phyloP scores from a whole-genome alignment of 2,329 filamentous ascomycete genomes.

The Hymenoscyphus fraxineus region DNA sequence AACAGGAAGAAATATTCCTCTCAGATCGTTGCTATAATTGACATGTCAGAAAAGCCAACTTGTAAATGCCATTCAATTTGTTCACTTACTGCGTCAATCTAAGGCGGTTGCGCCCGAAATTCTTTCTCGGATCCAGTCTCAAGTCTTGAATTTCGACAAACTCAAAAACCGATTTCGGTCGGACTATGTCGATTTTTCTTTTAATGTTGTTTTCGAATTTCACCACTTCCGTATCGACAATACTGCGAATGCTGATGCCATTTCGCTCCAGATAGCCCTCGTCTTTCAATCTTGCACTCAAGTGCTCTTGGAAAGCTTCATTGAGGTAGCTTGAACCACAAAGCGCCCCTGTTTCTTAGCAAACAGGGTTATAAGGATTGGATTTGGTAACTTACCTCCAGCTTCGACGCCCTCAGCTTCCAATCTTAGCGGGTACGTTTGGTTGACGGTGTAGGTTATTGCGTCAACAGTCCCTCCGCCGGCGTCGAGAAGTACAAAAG shows the following conservation, averaged over 20 bases:
- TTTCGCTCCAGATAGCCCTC: slow-evolving; percentile 11
- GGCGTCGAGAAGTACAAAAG: slow-evolving; percentile 26
- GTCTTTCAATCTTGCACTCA: slow-evolving; percentile 14
- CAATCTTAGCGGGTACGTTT: slow-evolving; percentile 23
- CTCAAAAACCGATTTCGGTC: not conserved
- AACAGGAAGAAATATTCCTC: slow-evolving; percentile 10
- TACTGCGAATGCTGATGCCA: slow-evolving; percentile 10
- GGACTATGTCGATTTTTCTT: slow-evolving; percentile 9
- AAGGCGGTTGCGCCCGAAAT: slow-evolving; percentile 7
- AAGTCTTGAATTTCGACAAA: slow-evolving; percentile 5
- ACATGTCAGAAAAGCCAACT: not conserved
- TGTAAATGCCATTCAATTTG: not conserved
- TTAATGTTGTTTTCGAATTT: slow-evolving; percentile 19
- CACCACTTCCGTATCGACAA: slow-evolving; percentile 12
- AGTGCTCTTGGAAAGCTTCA: slow-evolving; percentile 13
- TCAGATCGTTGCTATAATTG: slow-evolving; percentile 8
- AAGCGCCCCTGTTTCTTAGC: slow-evolving; percentile 6
- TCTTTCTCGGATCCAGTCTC: slow-evolving; percentile 3
- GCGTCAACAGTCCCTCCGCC: slow-evolving; percentile 32
- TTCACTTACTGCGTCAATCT: slow-evolving; percentile 8
- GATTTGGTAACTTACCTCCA: slow-evolving; percentile 13
- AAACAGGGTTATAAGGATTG: not conserved
- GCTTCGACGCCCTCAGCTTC: slow-evolving; percentile 22
- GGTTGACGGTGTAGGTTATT: slow-evolving; percentile 27
- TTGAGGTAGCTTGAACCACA: slow-evolving; percentile 22